Base-by-base conservation (phyloP, 2,329 filamentous ascomycete species). In the Fusarium haematococcum region DNA sequence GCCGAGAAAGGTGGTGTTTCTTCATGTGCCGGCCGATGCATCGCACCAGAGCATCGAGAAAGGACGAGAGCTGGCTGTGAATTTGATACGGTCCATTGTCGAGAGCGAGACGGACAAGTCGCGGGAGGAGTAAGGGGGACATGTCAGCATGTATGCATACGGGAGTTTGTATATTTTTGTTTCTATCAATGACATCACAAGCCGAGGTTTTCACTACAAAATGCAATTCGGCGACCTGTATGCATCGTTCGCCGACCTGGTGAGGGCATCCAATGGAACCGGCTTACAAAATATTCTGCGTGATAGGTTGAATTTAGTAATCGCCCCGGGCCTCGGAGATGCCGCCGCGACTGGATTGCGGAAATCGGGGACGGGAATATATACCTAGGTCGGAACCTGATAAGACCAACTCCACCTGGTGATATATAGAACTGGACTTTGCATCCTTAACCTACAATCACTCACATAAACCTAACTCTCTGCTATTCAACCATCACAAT, bases 1-100 rank as follows among this genome's bases (percentile, higher is more conserved):
- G 69, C 82, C 83, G 23, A 83, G 83, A 65, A 88, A 88, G 66
- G 90, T 93, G 6, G 82, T 92, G 2, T 95, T 95, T 80, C 83
- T 95, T 62, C 93, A 95, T 81, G 93, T 95, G 2, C 93, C 93
- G 1, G 86, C 89, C 8, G 86, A 89, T 30, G 85, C 87, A 10
- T 86, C 89, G 25, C 84, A 89, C 39, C 82, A 84, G 23, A 83
- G 83, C 18, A 77, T 92, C 13, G 79, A 80, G 27, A 83, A 80
- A 4, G 91, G 91, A 5, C 84, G 83, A n/a, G 85, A 88, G 67
- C 79, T 91, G 39, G 83, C 86, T 3, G 63, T 90, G 52, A 87
- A 88, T 75, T 79, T 92, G 69, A 87, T 92, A 66, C 83, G 88
- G 70, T 86, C 89, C 9, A 84, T 92, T 67, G 88, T 86, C 30